phyloP scores from a whole-genome alignment of 108 stramenopile species.

The Cyclotella choctawhatcheeana region DNA sequence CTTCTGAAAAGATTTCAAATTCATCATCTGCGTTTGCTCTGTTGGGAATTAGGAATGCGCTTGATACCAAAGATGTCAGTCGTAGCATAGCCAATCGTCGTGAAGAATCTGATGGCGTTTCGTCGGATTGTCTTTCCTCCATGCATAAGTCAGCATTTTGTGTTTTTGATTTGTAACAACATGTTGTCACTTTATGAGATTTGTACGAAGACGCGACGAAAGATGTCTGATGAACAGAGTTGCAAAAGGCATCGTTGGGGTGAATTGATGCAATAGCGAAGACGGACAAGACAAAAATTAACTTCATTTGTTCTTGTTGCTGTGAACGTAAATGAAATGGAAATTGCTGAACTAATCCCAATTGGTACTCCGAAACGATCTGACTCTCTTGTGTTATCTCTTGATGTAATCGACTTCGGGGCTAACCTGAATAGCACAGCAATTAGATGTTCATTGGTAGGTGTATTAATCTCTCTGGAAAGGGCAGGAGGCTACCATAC shows the following conservation, averaged over 20 bases:
- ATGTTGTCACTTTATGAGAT: background rate
- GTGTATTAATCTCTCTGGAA: too few relatives aligned
- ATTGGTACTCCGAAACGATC: too few relatives aligned
- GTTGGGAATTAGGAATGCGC: background rate
- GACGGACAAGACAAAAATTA: background rate
- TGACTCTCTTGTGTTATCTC: too few relatives aligned
- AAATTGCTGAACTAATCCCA: too few relatives aligned
- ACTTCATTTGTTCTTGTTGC: background rate
- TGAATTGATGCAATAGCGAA: background rate
- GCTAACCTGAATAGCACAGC: too few relatives aligned
- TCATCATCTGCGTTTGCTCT: constrained; percentile 2
- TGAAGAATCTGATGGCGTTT: background rate
- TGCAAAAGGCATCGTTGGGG: background rate
- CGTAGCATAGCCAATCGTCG: constrained; percentile 1
- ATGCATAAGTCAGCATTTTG: too few relatives aligned
- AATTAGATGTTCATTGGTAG: too few relatives aligned
- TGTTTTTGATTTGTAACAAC: background rate
- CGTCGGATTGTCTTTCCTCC: background rate
- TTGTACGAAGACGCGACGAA: background rate
- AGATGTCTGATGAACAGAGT: background rate
- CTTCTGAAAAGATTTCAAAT: background rate
- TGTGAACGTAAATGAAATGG: background rate
- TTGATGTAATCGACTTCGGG: too few relatives aligned
- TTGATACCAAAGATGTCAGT: constrained; percentile 1
- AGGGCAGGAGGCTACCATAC: too few relatives aligned